Percentiles rank a stretch among this genome's conserved stretches.
Conservation (phyloP, 306 rosid genomes). For the Vigna reflexopilosa region DNA sequence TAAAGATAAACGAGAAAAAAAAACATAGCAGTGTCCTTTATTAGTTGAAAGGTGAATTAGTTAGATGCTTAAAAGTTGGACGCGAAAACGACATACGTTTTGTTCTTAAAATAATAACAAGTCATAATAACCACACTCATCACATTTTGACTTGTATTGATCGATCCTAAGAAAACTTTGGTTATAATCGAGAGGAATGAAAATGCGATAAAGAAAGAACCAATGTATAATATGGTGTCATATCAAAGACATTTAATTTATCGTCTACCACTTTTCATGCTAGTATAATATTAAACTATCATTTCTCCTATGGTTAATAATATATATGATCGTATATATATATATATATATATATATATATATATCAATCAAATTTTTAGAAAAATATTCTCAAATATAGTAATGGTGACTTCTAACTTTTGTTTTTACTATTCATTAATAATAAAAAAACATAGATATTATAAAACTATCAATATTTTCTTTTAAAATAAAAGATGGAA, state of each 20-base stretch:
- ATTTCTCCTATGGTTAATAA: too few species aligned
- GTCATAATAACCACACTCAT: conserved; percentile 13
- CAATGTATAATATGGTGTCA: conserved; percentile 6
- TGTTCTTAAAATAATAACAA: background rate
- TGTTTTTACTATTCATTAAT: too few species aligned
- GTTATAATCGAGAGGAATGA: background rate
- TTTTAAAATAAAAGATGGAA: background rate
- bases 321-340: too few species aligned
- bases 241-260: background rate
- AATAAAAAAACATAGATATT: too few species aligned
- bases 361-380: too few species aligned
- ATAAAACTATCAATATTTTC: too few species aligned
- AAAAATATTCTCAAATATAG: too few species aligned
- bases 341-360: too few species aligned
- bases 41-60: conserved; percentile 4
- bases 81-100: background rate
- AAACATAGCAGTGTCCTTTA: background rate
- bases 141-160: conserved; percentile 27
- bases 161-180: background rate
- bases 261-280: too few species aligned
- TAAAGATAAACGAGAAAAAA: too few species aligned
- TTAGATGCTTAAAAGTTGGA: background rate
- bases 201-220: conserved; percentile 7
- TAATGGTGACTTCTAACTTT: too few species aligned
- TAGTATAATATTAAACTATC: too few species aligned